phyloP scores from a whole-genome alignment of 1,284 basidiomycete species.

The Mycosarcoma maydis region DNA sequence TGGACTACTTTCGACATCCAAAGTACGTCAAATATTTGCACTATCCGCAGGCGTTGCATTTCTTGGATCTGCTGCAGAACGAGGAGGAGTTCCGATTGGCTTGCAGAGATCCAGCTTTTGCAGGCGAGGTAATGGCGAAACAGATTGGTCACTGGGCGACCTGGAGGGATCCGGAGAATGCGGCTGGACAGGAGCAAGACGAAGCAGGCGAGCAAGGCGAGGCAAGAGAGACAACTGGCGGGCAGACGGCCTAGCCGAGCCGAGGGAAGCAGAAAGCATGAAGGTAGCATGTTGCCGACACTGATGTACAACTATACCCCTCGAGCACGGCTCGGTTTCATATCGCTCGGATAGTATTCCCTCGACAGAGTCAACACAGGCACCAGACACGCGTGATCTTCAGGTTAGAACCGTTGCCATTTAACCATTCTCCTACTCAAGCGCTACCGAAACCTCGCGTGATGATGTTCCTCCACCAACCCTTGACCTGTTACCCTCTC shows the following conservation, averaged over 20 bases:
- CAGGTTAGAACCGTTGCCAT: not conserved
- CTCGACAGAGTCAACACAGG: no score
- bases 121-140: constrained; percentile 50
- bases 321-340: no score
- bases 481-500: constrained; percentile 41
- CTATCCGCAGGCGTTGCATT: constrained; percentile 59
- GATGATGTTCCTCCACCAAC: constrained; percentile 38
- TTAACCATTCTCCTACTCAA: not conserved
- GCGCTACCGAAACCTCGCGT: constrained; percentile 5
- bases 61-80: constrained; percentile 52
- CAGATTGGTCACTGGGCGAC: constrained; percentile 62
- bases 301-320: no score
- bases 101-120: constrained; percentile 52
- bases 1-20: constrained; percentile 58
- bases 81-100: constrained; percentile 53
- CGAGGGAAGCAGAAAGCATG: no score
- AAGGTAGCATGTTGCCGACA: no score
- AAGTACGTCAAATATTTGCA: constrained; percentile 57
- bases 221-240: no score
- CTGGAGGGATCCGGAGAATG: constrained; percentile 46
- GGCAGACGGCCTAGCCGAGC: not conserved
- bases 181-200: not conserved
- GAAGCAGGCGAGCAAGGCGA: not conserved
- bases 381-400: not conserved
- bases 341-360: no score